Base-by-base conservation (phyloP, 116 monocot species). In the Posidonia oceanica region DNA sequence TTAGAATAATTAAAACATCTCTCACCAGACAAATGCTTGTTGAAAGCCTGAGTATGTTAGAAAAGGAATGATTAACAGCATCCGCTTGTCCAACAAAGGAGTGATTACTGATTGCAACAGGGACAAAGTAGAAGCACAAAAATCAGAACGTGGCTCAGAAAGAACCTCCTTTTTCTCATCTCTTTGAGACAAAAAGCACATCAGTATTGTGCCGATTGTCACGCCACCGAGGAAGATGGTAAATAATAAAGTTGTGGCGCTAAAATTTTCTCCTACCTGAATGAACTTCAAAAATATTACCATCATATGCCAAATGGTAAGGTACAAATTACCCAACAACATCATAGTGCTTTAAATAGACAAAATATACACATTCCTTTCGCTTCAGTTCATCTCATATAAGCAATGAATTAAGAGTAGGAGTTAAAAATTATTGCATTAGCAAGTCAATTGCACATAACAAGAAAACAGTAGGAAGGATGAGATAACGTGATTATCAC, bases 141-240 rank as follows among this genome's bases (percentile, higher is more conserved):
- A 61, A 22, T 13, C 62, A 17, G 82, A 4, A 71, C 80, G 83
- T 29, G 82, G 29, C 44, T 18, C 51, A n/a, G 80, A 70, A 71
- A 55, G 29, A 77, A 17, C 70, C 61, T 75, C 74, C 51, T 23
- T 75, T 75, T 84, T 86, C 18, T 84, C 90, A 48, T 88, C 84
- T 84, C 88, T 84, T 86, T 80, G 86, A 13, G 85, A 84, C 52
- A 99, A 74, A 74, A 93, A 93, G 65, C 83, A 90, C 88, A 99
- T 83, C 21, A 93, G 63, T 69, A 83, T 63, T n/a, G 81, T 76
- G 65, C 98, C 93, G 57, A 93, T 37, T 12, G 88, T 66, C 85
- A 90, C 80, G 75, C 80, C 80, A 11, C 69, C 80, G 75, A 99
- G 85, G 76, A 99, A 99, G 4, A 93, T 76, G 59, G 73, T 72